Percentiles rank a stretch among this genome's conserved stretches.
These are phyloP conservation scores for Nannizzia gypsea DNA, from an alignment of 2,329 filamentous ascomycete species.

Conservation along the genomic window DNA sequence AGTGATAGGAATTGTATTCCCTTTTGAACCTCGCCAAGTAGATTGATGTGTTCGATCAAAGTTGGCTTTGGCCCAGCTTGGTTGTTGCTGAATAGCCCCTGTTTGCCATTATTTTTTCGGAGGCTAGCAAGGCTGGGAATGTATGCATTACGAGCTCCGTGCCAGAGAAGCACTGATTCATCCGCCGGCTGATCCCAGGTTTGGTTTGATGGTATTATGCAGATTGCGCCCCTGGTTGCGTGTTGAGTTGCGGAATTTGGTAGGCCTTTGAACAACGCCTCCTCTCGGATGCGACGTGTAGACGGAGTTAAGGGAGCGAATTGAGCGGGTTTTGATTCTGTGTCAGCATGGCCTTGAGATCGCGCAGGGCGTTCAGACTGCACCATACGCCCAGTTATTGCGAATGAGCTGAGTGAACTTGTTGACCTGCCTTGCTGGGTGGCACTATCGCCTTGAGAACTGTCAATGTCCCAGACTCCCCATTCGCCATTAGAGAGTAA, in stretches of 20 bases:
- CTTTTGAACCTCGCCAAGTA: constrained; percentile 32
- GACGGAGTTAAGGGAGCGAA: constrained; percentile 39
- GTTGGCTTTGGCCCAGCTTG: constrained; percentile 30
- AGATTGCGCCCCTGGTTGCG: constrained; percentile 31
- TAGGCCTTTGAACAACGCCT: constrained; percentile 33
- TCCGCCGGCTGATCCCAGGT: constrained; percentile 28
- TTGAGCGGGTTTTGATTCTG: constrained; percentile 23
- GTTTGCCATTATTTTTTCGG: constrained; percentile 32
- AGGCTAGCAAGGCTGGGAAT: constrained; percentile 35
- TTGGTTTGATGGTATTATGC: constrained; percentile 28
- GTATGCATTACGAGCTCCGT: constrained; percentile 30
- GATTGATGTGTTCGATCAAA: constrained; percentile 27
- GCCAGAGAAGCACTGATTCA: constrained; percentile 35
- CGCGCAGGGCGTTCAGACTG: constrained; percentile 13
- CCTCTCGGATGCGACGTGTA: constrained; percentile 36
- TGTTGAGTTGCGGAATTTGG: constrained; percentile 18
- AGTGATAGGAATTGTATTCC: constrained; percentile 27
- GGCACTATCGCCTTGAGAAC: constrained; percentile 27
- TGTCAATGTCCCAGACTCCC: constrained; percentile 41
- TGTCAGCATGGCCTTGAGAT: constrained; percentile 16
- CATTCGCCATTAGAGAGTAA: constrained; percentile 38
- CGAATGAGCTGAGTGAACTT: constrained; percentile 32
- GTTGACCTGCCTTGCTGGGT: constrained; percentile 30
- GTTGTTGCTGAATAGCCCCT: constrained; percentile 29
- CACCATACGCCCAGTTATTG: constrained; percentile 31